These are phyloP conservation scores for Lactarius vividus DNA, from an alignment of 768 basidiomycete genomes.

Conservation along the genomic window DNA sequence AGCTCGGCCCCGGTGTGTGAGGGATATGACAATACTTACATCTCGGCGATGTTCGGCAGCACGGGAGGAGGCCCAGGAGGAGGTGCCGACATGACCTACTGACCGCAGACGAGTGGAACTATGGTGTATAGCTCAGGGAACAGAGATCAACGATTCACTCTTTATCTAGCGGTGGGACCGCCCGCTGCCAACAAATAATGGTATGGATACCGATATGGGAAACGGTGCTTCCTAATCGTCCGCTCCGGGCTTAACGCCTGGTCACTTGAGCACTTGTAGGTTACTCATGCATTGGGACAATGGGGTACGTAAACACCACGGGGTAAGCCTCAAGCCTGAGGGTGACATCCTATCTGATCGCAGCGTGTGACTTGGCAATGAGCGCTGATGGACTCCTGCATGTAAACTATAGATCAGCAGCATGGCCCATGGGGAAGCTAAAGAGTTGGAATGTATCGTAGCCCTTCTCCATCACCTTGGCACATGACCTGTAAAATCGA, in stretches of 20 bases:
- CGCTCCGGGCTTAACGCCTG: background rate
- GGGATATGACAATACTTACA: slow-evolving; percentile 2
- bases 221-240: background rate
- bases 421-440: background rate
- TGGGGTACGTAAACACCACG: background rate
- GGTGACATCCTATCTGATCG: background rate
- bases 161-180: background rate
- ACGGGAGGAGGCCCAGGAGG: background rate
- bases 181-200: background rate
- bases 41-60: background rate
- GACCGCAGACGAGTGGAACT: background rate
- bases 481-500: background rate
- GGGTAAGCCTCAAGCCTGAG: no score
- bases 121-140: no score
- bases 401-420: no score
- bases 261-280: background rate
- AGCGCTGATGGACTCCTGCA: background rate
- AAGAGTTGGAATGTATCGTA: no score
- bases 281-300: no score
- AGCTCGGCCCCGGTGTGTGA: background rate
- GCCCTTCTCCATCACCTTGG: no score
- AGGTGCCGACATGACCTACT: background rate
- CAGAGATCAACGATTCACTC: background rate
- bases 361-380: background rate
- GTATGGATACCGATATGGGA: background rate